A percentile compares a stretch with the other conserved stretches of the same genome.
Evolutionary conservation across 495 filamentous ascomycete genomes (phyloP).

Genomic region (Podospora conica): DNA sequence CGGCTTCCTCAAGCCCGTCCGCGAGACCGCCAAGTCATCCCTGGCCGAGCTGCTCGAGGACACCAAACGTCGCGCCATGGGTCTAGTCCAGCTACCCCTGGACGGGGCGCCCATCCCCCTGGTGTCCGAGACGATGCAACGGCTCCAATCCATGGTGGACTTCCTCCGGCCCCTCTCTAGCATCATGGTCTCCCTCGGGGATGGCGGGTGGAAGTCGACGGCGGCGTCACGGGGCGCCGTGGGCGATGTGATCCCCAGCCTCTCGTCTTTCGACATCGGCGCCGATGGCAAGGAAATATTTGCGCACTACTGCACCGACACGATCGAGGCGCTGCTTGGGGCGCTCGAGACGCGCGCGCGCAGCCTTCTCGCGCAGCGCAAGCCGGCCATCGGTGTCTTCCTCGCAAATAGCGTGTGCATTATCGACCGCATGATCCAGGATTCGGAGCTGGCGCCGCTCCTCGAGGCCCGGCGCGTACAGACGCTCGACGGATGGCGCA

Average conservation of each 20-base stretch:
- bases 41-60: conserved; percentile 82
- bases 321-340: conserved; percentile 71
- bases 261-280: conserved; percentile 76
- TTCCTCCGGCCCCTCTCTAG: conserved; percentile 84
- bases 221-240: conserved; percentile 44
- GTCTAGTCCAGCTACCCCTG: conserved; percentile 58
- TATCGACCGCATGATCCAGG: conserved; percentile 77
- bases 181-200: conserved; percentile 85
- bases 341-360: conserved; percentile 71
- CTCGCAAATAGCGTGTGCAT: conserved; percentile 82
- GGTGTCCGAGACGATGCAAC: conserved; percentile 77
- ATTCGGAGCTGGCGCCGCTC: conserved; percentile 69
- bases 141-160: conserved; percentile 76
- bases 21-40: conserved; percentile 85
- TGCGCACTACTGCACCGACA: conserved; percentile 78
- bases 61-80: conserved; percentile 60
- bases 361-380: conserved; percentile 63
- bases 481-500: conserved; percentile 75
- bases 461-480: conserved; percentile 54
- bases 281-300: conserved; percentile 88
- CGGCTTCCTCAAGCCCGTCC: conserved; percentile 79
- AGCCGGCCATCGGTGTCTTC: conserved; percentile 77
- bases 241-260: conserved; percentile 59
- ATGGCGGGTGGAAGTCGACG: conserved; percentile 75
- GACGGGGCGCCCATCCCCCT: conserved; percentile 77